phyloP scores from a whole-genome alignment of 148 eudicot genomes.

The Gaultheria prostrata region DNA sequence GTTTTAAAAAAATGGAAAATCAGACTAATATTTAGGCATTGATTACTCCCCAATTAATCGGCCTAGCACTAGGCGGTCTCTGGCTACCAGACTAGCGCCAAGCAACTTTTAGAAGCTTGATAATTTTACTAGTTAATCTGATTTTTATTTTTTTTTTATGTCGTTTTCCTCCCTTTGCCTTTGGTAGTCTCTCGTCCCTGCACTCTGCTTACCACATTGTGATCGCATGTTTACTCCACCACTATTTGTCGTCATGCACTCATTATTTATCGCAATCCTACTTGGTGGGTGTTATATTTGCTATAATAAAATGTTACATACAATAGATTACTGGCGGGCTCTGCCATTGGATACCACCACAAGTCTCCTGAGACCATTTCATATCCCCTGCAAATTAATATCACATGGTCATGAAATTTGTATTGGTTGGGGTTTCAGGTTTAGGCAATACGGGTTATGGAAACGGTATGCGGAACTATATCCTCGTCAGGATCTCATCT shows the following conservation, averaged over 20 bases:
- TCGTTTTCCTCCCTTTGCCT: too few relatives aligned
- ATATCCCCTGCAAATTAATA: background rate
- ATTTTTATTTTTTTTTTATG: too few relatives aligned
- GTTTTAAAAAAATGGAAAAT: too few relatives aligned
- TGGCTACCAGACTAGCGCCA: too few relatives aligned
- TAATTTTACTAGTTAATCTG: too few relatives aligned
- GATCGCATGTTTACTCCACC: background rate
- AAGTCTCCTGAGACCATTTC: background rate
- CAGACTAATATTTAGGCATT: too few relatives aligned
- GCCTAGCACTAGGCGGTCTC: too few relatives aligned
- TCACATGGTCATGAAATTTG: background rate
- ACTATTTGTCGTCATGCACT: background rate
- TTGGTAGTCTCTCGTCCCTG: too few relatives aligned
- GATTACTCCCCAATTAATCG: too few relatives aligned
- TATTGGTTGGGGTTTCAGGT: slow-evolving; percentile 40
- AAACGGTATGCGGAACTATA: slow-evolving; percentile 54
- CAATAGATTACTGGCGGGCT: background rate
- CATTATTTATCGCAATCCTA: background rate
- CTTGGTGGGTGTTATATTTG: background rate
- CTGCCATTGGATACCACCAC: background rate
- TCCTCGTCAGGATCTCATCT: slow-evolving; percentile 43
- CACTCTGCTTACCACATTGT: too few relatives aligned
- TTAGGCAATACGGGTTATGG: slow-evolving; percentile 76
- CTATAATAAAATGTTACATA: background rate
- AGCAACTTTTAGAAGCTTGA: too few relatives aligned